Percentiles rank a stretch among this genome's conserved stretches.
Conservation (phyloP, 2,329 filamentous ascomycete genomes). For the Cryphonectria nitschkei region DNA sequence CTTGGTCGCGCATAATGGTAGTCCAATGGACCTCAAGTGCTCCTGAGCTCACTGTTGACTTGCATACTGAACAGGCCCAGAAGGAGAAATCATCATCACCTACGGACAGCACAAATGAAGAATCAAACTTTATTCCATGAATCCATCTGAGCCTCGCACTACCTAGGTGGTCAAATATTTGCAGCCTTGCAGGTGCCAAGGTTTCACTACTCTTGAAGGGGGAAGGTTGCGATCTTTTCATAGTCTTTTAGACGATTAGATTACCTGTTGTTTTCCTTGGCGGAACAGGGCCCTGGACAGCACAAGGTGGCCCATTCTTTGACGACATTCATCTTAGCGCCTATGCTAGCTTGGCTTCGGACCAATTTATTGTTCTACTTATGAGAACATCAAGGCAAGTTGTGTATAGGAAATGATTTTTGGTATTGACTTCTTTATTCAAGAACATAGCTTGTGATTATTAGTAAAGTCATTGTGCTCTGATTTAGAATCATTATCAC, state of each 20-base stretch:
- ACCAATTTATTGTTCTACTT: not conserved
- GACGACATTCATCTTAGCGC: not conserved
- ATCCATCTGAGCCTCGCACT: not conserved
- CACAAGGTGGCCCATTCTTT: not conserved
- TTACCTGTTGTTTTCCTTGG: not conserved
- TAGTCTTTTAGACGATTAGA: not conserved
- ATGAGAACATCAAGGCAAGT: not conserved
- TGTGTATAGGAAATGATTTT: not conserved
- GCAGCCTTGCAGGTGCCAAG: not conserved
- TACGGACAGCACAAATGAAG: not conserved
- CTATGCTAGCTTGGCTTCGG: not conserved
- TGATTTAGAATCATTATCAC: not conserved
- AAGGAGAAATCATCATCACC: not conserved
- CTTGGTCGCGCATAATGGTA: not conserved
- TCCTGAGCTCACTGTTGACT: not conserved
- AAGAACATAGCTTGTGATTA: not conserved
- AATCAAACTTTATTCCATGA: not conserved
- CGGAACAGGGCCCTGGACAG: not conserved
- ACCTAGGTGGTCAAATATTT: not conserved
- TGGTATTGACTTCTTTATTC: not conserved
- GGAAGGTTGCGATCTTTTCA: not conserved
- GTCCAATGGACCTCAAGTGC: not conserved
- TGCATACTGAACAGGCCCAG: not conserved
- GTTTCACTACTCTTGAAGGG: not conserved
- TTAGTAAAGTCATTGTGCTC: not conserved